Base-by-base conservation (phyloP, 208 protist species). In the Acanthamoeba rhysodes region DNA sequence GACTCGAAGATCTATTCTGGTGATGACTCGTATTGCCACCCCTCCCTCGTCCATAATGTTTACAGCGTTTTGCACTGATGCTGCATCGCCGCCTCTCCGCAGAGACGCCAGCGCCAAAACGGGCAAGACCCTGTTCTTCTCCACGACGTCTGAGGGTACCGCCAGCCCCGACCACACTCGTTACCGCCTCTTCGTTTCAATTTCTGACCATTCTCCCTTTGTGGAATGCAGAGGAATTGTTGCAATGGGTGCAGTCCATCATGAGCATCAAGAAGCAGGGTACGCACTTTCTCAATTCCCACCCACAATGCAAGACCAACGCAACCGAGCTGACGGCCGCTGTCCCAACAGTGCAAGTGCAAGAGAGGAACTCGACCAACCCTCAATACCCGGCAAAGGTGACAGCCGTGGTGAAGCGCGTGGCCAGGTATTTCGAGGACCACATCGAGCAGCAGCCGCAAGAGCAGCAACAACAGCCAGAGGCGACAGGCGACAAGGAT, bases 241-340 rank as follows among this genome's bases (percentile, higher is more conserved):
- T 76, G 29, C 68, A 76, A 76, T 76, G 68, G 68, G 68, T 76
- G 32, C 27, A 76, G 14, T 41, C 68, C 68, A 76, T 76, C 4
- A 76, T 62, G 57, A 27, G 27, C 27, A 27, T 27, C 29, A 41
- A 41, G 68, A 76, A 76, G 68, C 68, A 76, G 16, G 68, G 68
- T 76, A 76, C 68, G 32, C 68, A 2, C 29, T 41, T 18, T 29
- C 16, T 76, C 41, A 10, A 48, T 48, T 48, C 41, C 41, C 20
- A 27, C 16, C 57, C 20, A 62, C 57, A 62, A 62, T 24, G 57
- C 57, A 24, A 27, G 68, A 7, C 32, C 68, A 41, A 29, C 27
- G 4, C 64, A 70, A 70, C 9, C 48, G 48, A 50, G 48, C 48
- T 70, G 22, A 29, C 8, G 64, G n/a, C 64, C 29, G 27, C 22